phyloP scores from a whole-genome alignment of 1,284 basidiomycete species.

The Moniliella sp. region DNA sequence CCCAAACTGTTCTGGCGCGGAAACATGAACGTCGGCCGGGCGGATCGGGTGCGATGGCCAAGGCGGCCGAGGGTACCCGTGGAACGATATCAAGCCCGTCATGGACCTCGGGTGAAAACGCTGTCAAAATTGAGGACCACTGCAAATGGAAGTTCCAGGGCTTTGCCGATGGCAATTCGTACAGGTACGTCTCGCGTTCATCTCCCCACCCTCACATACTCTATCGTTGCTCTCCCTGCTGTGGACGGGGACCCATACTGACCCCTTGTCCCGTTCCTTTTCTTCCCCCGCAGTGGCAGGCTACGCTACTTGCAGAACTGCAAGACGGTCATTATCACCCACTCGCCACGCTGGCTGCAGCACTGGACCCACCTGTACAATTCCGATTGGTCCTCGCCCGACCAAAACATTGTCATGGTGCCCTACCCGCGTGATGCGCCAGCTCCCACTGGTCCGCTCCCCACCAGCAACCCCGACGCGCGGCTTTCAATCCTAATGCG shows the following conservation, averaged over 20 bases:
- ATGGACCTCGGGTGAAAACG: conserved; percentile 9
- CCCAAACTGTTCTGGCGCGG: conserved; percentile 22
- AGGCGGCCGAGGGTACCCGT: conserved; percentile 7
- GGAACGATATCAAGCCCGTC: conserved; percentile 17
- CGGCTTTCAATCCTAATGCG: too few species aligned
- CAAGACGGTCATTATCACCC: conserved; percentile 20
- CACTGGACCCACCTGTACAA: conserved; percentile 29
- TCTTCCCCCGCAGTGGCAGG: too few species aligned
- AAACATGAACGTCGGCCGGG: conserved; percentile 17
- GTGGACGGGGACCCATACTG: too few species aligned
- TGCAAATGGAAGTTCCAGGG: conserved; percentile 28
- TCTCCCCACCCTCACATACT: too few species aligned
- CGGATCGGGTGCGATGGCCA: conserved; percentile 12
- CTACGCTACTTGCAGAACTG: conserved; percentile 26
- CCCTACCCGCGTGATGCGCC: conserved; percentile 5
- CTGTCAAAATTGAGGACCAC: conserved; percentile 20
- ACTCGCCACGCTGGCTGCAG: conserved; percentile 21
- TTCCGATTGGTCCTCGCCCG: conserved; percentile 12
- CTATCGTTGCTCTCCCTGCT: too few species aligned
- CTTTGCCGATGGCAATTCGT: conserved; percentile 26
- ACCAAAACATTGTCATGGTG: conserved; percentile 28
- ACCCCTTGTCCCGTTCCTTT: too few species aligned
- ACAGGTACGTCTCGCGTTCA: too few species aligned
- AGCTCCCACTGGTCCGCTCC: conserved; percentile 8
- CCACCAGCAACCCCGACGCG: too few species aligned